These are phyloP conservation scores for Wickerhamiella galacta DNA, from an alignment of 805 yeast genomes.

Conservation along the genomic window DNA sequence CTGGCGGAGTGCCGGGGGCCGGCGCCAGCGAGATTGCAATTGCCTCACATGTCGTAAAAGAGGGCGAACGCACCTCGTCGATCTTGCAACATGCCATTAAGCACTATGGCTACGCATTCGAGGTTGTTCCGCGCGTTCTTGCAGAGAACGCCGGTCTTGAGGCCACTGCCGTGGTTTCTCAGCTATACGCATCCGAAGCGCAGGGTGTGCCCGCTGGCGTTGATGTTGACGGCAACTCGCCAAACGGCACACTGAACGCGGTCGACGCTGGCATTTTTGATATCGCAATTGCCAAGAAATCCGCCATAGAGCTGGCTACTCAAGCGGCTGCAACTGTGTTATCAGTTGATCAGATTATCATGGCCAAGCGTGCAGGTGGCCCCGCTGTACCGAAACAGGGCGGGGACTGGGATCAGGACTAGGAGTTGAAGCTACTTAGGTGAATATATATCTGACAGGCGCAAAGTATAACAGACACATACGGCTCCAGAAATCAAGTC, in stretches of 20 bases:
- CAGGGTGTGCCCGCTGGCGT: slow-evolving; percentile 36
- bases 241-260: slow-evolving; percentile 52
- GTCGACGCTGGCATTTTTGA: slow-evolving; percentile 57
- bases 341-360: slow-evolving; percentile 90
- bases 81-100: slow-evolving; percentile 84
- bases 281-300: slow-evolving; percentile 59
- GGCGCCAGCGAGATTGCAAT: slow-evolving; percentile 89
- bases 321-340: slow-evolving; percentile 86
- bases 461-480: no score
- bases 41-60: slow-evolving; percentile 58
- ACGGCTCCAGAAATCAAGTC: no score
- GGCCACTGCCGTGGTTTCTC: slow-evolving; percentile 74
- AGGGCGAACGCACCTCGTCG: slow-evolving; percentile 92
- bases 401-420: slow-evolving; percentile 20
- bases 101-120: slow-evolving; percentile 86
- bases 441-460: no score
- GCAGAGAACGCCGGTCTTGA: slow-evolving; percentile 93
- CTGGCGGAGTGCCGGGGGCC: slow-evolving; percentile 80
- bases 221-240: slow-evolving; percentile 62
- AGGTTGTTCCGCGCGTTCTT: slow-evolving; percentile 77
- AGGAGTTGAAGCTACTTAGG: no score
- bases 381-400: slow-evolving; percentile 72
- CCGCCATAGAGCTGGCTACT: slow-evolving; percentile 85
- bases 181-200: slow-evolving; percentile 76
- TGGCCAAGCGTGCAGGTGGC: slow-evolving; percentile 99